Evolutionary conservation across 2,329 filamentous ascomycete species (phyloP), one percentile per base, ranked within the genome.

Genomic region (Diplodia corticola): DNA sequence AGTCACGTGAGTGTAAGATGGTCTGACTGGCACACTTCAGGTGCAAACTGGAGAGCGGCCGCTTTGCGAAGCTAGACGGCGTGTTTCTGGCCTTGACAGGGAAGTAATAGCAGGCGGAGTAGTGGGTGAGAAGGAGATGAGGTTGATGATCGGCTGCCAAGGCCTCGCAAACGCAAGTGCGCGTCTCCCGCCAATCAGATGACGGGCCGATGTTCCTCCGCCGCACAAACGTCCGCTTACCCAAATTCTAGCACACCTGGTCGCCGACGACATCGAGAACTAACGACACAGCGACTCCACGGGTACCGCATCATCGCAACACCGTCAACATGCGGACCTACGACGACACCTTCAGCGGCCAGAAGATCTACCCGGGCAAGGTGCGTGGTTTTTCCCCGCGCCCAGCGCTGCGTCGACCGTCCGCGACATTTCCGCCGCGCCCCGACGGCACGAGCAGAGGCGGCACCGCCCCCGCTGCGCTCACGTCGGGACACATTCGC

Each of bases 341-440:
- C 88, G 89, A 91, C 84, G 89, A 91, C 80, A 86, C 87, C 77
- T 91, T 91, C 87, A 89, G 86, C 82, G 89, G 88, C 78, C 84
- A 88, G 83, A 91, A 89, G 85, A 91, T 91, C 84, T 91, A 91
- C 86, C 89, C 89, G 78, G 89, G 89, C 82, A 91, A 91, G 89
- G 89, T 91, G 85, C 80, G 86, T 77, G 71, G 63, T 61, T 28
- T 17, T 37, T 46, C 33, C 44, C 64, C 30, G 46, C 35, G 12
- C 46, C 30, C 20, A n/a, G 17, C 57, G 57, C 46, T 35, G 44
- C 46, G n/a, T 24, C 46, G 46, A 51, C 59, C 55, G 37, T 44
- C 50, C 40, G 24, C 44, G 17, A 55, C 40, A 1, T 46, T 40
- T 24, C 53, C 28, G 35, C 40, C 15, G 30, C 20, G 40, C 44